Conservation (phyloP, 2,329 filamentous ascomycete species). For the Fusarium napiforme region DNA sequence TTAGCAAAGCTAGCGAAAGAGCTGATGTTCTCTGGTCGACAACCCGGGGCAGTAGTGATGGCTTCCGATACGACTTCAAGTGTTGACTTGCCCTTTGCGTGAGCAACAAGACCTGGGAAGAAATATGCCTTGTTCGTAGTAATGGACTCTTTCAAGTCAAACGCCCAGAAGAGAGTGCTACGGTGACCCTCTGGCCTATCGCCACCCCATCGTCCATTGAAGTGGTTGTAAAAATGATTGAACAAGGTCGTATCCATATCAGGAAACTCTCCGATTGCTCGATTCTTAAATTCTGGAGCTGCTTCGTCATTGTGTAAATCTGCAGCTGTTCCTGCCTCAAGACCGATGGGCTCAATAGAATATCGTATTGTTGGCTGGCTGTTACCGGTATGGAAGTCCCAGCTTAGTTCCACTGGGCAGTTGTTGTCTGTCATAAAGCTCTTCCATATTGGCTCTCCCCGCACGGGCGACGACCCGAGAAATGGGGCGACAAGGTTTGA, state of each 20-base stretch:
- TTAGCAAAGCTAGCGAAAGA: not conserved
- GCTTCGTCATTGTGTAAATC: slow-evolving; percentile 42
- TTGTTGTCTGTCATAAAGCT: slow-evolving; percentile 56
- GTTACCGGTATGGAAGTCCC: slow-evolving; percentile 46
- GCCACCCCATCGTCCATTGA: rapidly evolving
- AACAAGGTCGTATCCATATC: not conserved
- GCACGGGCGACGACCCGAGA: not conserved
- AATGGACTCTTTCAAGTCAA: not conserved
- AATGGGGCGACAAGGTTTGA: not conserved
- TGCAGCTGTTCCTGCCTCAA: slow-evolving; percentile 40
- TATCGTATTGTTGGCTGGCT: slow-evolving; percentile 46
- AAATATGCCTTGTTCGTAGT: not conserved
- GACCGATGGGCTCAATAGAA: slow-evolving; percentile 48
- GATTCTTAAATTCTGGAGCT: not conserved
- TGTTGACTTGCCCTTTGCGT: not conserved
- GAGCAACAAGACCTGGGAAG: not conserved
- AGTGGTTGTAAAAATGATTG: not conserved
- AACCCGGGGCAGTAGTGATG: slow-evolving; percentile 28
- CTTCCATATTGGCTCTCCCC: slow-evolving; percentile 36
- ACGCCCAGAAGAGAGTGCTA: not conserved
- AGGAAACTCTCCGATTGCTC: not conserved
- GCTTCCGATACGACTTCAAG: slow-evolving; percentile 21
- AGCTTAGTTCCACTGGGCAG: slow-evolving; percentile 52
- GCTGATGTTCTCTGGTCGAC: not conserved
- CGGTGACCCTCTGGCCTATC: not conserved